Base-by-base conservation (phyloP, 2,329 filamentous ascomycete species). In the Apiospora saccharicola region DNA sequence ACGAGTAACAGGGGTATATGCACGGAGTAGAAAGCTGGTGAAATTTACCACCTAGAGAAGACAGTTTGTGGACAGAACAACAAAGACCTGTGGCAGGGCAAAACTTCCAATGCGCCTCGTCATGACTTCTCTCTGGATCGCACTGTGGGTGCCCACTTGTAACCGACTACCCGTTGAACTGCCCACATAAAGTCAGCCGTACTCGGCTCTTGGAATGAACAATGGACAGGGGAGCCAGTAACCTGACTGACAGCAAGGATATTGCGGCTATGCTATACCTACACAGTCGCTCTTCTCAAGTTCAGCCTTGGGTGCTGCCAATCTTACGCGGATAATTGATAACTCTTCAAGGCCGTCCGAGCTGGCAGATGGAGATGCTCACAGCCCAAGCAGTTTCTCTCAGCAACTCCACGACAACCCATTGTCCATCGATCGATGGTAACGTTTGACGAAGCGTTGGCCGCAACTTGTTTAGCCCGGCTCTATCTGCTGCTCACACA, bases 131-230 rank as follows among this genome's bases (percentile, higher is more conserved):
- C n/a, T 64, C 30, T 64, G 57, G 57, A 41, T 41, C 57, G 57
- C 57, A 64, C 57, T 64, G 57, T 64, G 57, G 13, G 34, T 64
- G 57, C 34, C 57, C 57, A 64, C 57, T 64, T 41, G 57, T 41
- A 51, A 51, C 12, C 49, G 57, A 41, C 57, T n/a, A 64, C 34
- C 34, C 22, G 57, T 12, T 41, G 57, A 64, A 64, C 57, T 41
- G 57, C 34, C 57, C 53, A 47, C 44, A 47, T 47, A 22, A 19
- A 37, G 53, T 13, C 53, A 61, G 53, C 30, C 22, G 30, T n/a
- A 22, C 57, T 37, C 19, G 57, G 34, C 57, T 41, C 19, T 41
- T 13, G 34, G 19, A 41, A 64, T 41, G 57, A n/a, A 41, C 34
- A 64, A 30, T 61, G 37, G 53, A 61, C 53, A 61, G 53, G 26